A percentile compares a stretch with the other conserved stretches of the same genome.
These are phyloP conservation scores for Dalbergia cochinchinensis DNA, from an alignment of 306 rosid genomes.

Conservation along the genomic window DNA sequence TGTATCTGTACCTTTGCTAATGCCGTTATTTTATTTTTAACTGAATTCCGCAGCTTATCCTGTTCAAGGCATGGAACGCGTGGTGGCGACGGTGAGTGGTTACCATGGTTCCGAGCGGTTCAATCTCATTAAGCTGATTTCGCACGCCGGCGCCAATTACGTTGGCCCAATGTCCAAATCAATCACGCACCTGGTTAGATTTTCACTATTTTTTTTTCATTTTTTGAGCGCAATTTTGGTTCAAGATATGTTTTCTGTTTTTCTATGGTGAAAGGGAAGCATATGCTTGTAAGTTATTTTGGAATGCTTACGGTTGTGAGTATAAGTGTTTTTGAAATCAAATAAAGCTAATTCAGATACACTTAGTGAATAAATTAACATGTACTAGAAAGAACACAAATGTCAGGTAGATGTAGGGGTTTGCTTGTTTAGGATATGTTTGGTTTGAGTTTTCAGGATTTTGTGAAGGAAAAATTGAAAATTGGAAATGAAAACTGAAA, in stretches of 20 bases:
- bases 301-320: too few species aligned
- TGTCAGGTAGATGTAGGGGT: neutral
- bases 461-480: too few species aligned
- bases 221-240: neutral
- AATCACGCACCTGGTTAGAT: constrained; percentile 80
- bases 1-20: neutral
- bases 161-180: constrained; percentile 79
- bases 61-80: constrained; percentile 76
- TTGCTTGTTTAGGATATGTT: too few species aligned
- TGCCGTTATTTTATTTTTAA: constrained; percentile 26
- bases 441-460: too few species aligned
- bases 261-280: neutral
- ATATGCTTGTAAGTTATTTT: neutral
- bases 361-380: neutral
- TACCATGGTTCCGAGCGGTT: constrained; percentile 75
- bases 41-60: constrained; percentile 42
- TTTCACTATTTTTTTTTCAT: neutral
- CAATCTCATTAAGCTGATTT: constrained; percentile 79
- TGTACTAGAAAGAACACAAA: neutral
- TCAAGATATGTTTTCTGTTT: neutral
- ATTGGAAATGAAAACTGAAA: too few species aligned
- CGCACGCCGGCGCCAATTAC: constrained; percentile 70
- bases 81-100: constrained; percentile 85
- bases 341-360: neutral
- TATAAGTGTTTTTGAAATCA: too few species aligned